Conservation (phyloP, 2,329 filamentous ascomycete species). For the Bipolaris zeicola region DNA sequence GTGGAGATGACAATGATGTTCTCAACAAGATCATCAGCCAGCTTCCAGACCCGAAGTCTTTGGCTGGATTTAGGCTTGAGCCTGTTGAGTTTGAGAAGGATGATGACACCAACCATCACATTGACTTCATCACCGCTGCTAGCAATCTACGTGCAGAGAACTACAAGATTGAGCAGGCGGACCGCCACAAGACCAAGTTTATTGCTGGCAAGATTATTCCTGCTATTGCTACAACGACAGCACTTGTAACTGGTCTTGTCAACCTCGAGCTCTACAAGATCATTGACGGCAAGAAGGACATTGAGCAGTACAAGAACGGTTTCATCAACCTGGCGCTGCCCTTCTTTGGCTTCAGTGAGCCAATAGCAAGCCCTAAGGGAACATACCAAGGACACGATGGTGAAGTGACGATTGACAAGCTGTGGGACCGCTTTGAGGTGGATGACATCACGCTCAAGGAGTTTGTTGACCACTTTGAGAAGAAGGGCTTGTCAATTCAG, state of each 20-base stretch:
- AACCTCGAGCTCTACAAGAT: slow-evolving; percentile 95
- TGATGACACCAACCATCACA: slow-evolving; percentile 96
- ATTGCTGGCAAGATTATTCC: slow-evolving; percentile 99
- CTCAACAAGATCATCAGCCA: slow-evolving; percentile 72
- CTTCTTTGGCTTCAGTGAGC: slow-evolving; percentile 98
- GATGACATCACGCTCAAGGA: slow-evolving; percentile 83
- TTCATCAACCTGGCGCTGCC: slow-evolving; percentile 96
- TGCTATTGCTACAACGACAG: slow-evolving; percentile 96
- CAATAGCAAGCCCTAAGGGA: slow-evolving; percentile 91
- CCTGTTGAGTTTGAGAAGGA: slow-evolving; percentile 99
- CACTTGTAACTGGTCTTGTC: slow-evolving; percentile 91
- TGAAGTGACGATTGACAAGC: slow-evolving; percentile 84
- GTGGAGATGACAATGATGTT: slow-evolving; percentile 75
- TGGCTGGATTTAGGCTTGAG: slow-evolving; percentile 86
- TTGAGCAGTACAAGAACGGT: slow-evolving; percentile 99
- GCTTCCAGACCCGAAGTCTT: slow-evolving; percentile 76
- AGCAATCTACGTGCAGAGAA: slow-evolving; percentile 97
- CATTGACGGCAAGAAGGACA: slow-evolving; percentile 91
- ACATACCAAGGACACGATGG: slow-evolving; percentile 80
- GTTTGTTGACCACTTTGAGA: slow-evolving; percentile 80
- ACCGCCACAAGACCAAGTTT: slow-evolving; percentile 98
- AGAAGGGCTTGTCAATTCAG: slow-evolving; percentile 77
- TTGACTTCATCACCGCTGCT: slow-evolving; percentile 97
- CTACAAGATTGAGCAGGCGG: slow-evolving; percentile 92
- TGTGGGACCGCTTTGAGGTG: slow-evolving; percentile 97